Evolutionary conservation across 2,329 filamentous ascomycete genomes (phyloP).

Genomic region (Nothophaeocryptopus gaeumannii): DNA sequence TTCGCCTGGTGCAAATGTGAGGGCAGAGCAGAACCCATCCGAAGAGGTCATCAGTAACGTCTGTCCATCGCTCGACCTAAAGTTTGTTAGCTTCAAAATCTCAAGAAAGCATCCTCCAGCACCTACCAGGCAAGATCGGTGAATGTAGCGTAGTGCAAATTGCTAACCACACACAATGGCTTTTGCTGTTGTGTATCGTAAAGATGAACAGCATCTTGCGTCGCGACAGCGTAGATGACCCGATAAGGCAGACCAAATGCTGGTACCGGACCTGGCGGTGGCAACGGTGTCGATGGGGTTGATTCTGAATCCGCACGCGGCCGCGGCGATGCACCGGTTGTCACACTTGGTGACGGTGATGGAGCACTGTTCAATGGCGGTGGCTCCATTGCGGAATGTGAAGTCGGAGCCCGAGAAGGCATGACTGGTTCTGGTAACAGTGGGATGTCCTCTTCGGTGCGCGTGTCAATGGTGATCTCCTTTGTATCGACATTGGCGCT

Average conservation of each 20-base stretch:
- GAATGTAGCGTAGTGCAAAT: conserved; percentile 94
- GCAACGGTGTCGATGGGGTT: conserved; percentile 52
- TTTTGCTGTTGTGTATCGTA: conserved; percentile 98
- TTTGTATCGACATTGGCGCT: conserved; percentile 66
- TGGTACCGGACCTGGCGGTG: conserved; percentile 49
- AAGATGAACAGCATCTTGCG: conserved; percentile 88
- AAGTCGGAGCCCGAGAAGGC: conserved; percentile 54
- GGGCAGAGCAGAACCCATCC: conserved; percentile 91
- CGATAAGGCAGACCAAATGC: conserved; percentile 86
- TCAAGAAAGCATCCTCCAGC: conserved; percentile 21
- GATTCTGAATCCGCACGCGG: conserved; percentile 48
- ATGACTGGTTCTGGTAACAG: conserved; percentile 78
- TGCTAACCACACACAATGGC: conserved; percentile 91
- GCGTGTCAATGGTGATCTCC: conserved; percentile 92
- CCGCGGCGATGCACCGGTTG: conserved; percentile 54
- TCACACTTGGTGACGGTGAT: conserved; percentile 49
- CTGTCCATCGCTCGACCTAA: conserved; percentile 67
- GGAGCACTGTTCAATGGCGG: conserved; percentile 63
- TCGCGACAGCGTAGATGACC: conserved; percentile 94
- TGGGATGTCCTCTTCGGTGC: conserved; percentile 77
- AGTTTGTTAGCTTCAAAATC: conserved; percentile 37
- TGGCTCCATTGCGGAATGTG: conserved; percentile 74
- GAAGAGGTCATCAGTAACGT: conserved; percentile 94
- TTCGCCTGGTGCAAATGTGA: conserved; percentile 81
- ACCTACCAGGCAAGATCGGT: conserved; percentile 91